A percentile compares a stretch with the other conserved stretches of the same genome.
These are phyloP conservation scores for Chaetomium fimeti DNA, from an alignment of 495 filamentous ascomycete species.

Conservation along the genomic window DNA sequence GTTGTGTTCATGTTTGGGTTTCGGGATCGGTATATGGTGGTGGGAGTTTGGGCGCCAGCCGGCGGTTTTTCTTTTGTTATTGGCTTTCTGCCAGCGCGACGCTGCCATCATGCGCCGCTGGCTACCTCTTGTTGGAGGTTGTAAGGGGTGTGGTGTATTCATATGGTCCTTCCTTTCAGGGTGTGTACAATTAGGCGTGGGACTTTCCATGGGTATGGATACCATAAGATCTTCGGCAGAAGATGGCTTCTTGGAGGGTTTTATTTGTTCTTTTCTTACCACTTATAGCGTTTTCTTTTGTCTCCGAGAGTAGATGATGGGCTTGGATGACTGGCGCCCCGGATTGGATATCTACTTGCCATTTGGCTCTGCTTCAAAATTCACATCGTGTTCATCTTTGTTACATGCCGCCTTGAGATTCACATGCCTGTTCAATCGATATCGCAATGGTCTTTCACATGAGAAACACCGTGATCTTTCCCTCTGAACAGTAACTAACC, in stretches of 20 bases:
- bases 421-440: too few species aligned
- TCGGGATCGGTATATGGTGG: not conserved
- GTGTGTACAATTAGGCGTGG: constrained; percentile 5
- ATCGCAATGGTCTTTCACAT: too few species aligned
- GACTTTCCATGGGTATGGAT: not conserved
- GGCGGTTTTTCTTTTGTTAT: not conserved
- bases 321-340: not conserved
- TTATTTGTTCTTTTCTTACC: constrained; percentile 4
- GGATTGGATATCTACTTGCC: not conserved
- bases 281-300: constrained; percentile 1
- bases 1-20: not conserved
- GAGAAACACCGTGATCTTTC: too few species aligned
- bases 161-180: not conserved
- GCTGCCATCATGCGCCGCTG: too few species aligned
- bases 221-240: not conserved
- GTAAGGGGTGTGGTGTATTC: not conserved
- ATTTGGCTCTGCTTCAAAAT: not conserved
- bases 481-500: too few species aligned
- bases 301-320: not conserved
- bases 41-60: not conserved
- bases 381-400: not conserved
- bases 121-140: not conserved
- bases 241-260: not conserved
- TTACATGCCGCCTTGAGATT: not conserved
- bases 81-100: not conserved